These are phyloP conservation scores for Spinellus fusiger DNA, from an alignment of 192 early-diverging fungal species.

Conservation along the genomic window DNA sequence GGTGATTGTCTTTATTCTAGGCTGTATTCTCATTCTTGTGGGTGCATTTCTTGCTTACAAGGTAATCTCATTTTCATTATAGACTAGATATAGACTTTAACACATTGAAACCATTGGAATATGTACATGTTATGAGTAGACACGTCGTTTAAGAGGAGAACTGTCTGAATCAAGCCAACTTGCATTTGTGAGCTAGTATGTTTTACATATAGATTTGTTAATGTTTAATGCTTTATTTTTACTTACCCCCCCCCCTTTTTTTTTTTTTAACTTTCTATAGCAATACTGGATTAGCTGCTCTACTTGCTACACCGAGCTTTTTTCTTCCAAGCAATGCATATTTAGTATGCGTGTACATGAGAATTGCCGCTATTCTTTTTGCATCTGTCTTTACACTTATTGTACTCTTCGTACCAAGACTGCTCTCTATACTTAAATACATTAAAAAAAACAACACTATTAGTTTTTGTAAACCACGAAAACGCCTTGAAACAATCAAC, in stretches of 20 bases:
- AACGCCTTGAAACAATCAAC: not conserved
- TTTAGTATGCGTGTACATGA: slow-evolving; percentile 12
- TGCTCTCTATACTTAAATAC: not conserved
- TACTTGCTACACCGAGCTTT: slow-evolving; percentile 3
- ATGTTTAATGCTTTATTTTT: not conserved
- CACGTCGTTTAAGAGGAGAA: slow-evolving; percentile 37
- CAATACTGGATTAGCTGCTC: slow-evolving; percentile 12
- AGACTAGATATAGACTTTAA: not conserved
- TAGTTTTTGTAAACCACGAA: not conserved
- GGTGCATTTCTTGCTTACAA: slow-evolving; percentile 34
- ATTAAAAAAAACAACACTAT: not conserved
- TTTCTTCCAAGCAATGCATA: slow-evolving; percentile 13
- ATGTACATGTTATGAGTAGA: slow-evolving; percentile 26
- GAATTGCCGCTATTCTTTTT: slow-evolving; percentile 8
- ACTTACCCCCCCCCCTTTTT: not conserved
- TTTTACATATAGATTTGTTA: not conserved
- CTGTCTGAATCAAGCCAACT: slow-evolving; percentile 44
- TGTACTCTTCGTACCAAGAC: slow-evolving; percentile 13
- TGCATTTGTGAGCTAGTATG: slow-evolving; percentile 45
- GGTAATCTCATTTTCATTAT: slow-evolving; percentile 19
- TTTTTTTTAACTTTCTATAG: slow-evolving; percentile 2
- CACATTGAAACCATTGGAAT: slow-evolving; percentile 9
- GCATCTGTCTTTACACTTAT: slow-evolving; percentile 8
- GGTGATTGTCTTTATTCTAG: slow-evolving; percentile 4
- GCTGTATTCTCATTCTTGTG: slow-evolving; percentile 15